Evolutionary conservation across 345 rosid genomes (phyloP), one percentile per base, ranked within the genome.

Genomic region (Moricandia arvensis): DNA sequence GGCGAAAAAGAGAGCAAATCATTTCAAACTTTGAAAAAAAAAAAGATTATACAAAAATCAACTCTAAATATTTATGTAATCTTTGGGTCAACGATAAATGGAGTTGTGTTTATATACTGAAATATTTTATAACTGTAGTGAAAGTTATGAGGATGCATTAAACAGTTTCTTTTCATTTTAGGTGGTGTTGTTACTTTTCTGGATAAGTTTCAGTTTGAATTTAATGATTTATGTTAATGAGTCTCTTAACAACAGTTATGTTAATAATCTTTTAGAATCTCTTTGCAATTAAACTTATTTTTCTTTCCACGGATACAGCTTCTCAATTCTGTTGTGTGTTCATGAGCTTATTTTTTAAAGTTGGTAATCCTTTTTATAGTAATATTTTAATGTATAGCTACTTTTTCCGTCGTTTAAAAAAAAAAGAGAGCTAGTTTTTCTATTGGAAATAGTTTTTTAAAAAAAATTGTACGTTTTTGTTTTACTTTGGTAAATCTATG

Each of bases 151-250:
- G 16, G 11, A 60, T 49, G 5, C 24, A 12, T 29, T 37, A n/a
- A 69, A 63, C 70, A 9, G 70, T 69, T 76, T 63, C 34, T 70
- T 0, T 8, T 61, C 58, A 61, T 62, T 68, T 61, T 15, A n/a
- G 11, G 49, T 33, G 37, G 13, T 59, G 5, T 37, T 38, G 33
- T 73, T 26, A 27, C 13, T 41, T 66, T 9, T 4, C 30, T 57
- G 43, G 15, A 27, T 35, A 38, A 10, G 3, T 29, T 7, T 31
- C 18, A 60, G 9, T 61, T 41, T 29, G 29, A 30, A 29, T 43
- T 55, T 4, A 38, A 67, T 67, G 64, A 10, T 64, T 16, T 51
- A 21, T 2, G 6, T 26, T 66, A 43, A 18, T 55, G 15, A 49
- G 26, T 27, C 31, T 66, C 29, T 21, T 3, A 1, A 55, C 4